These are phyloP conservation scores for Lizanozyma gosingica DNA, from an alignment of 1,139 yeast species.

Conservation along the genomic window DNA sequence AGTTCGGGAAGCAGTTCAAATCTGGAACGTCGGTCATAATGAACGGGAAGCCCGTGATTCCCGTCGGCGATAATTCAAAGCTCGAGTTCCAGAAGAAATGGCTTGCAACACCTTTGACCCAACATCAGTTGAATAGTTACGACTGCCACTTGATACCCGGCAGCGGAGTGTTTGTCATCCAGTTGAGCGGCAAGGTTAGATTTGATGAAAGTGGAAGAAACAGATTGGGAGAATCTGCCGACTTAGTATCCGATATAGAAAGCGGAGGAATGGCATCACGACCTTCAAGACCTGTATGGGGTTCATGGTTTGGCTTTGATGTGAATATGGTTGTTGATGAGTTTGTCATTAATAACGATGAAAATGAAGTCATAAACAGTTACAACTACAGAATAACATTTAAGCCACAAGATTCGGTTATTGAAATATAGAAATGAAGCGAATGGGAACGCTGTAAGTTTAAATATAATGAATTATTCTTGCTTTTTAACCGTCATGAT, in stretches of 20 bases:
- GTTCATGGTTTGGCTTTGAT: slow-evolving; percentile 63
- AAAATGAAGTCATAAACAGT: slow-evolving; percentile 41
- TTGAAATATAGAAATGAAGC: slow-evolving; percentile 26
- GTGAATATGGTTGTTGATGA: slow-evolving; percentile 54
- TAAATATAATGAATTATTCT: not conserved
- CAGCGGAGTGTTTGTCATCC: slow-evolving; percentile 44
- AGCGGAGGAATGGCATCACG: slow-evolving; percentile 8
- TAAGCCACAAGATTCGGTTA: slow-evolving; percentile 49
- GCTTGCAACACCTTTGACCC: slow-evolving; percentile 52
- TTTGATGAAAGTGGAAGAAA: slow-evolving; percentile 69
- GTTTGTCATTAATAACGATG: slow-evolving; percentile 30
- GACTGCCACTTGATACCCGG: slow-evolving; percentile 73
- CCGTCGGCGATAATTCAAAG: slow-evolving; percentile 35
- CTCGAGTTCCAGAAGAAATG: slow-evolving; percentile 57
- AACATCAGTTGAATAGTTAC: slow-evolving; percentile 52
- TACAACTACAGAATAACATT: slow-evolving; percentile 60
- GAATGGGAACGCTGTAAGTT: not conserved
- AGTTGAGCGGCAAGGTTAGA: slow-evolving; percentile 55
- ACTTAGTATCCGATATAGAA: slow-evolving; percentile 22
- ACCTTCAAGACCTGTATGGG: slow-evolving; percentile 39
- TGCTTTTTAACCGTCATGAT: slow-evolving; percentile 6
- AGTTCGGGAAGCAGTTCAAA: slow-evolving; percentile 40
- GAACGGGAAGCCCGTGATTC: slow-evolving; percentile 55
- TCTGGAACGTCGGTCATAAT: slow-evolving; percentile 43
- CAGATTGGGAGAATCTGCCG: slow-evolving; percentile 53